These are phyloP conservation scores for Populus nigra DNA, from an alignment of 345 rosid genomes.

Conservation along the genomic window DNA sequence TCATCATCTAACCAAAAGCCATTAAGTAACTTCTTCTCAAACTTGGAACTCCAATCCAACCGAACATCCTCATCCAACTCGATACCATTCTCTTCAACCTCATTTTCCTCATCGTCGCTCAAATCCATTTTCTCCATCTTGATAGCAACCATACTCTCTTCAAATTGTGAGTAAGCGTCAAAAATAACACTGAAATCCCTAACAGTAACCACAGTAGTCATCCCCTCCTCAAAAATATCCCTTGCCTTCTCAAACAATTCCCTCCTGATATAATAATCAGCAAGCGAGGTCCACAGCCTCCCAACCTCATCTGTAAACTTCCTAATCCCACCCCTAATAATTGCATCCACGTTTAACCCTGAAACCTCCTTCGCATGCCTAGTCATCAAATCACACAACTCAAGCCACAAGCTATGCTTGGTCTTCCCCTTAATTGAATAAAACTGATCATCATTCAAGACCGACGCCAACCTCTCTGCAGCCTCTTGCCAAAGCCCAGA, in stretches of 20 bases:
- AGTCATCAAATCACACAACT: conserved; percentile 83
- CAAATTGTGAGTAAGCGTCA: conserved; percentile 78
- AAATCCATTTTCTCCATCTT: conserved; percentile 67
- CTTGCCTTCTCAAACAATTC: conserved; percentile 81
- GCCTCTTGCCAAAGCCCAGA: conserved; percentile 91
- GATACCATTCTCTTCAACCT: conserved; percentile 38
- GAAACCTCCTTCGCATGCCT: conserved; percentile 78
- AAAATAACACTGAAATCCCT: conserved; percentile 91
- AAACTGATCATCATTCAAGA: conserved; percentile 81
- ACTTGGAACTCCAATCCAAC: conserved; percentile 50
- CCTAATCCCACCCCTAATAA: conserved; percentile 93
- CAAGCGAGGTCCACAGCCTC: conserved; percentile 88
- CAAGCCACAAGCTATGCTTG: conserved; percentile 87
- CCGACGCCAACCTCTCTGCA: conserved; percentile 80
- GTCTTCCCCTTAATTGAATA: conserved; percentile 83
- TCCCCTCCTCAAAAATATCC: conserved; percentile 94
- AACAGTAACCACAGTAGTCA: conserved; percentile 88
- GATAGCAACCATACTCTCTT: conserved; percentile 69
- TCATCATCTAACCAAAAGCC: conserved; percentile 91
- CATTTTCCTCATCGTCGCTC: conserved; percentile 61
- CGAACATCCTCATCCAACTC: conserved; percentile 67
- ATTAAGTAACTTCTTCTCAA: conserved; percentile 72
- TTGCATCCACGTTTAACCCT: conserved; percentile 89
- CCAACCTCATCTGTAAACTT: conserved; percentile 94
- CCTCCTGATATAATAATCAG: conserved; percentile 93